Evolutionary conservation across 202 grass and related monocot genomes (phyloP).

Genomic region (Schoenoplectus tabernaemontani): DNA sequence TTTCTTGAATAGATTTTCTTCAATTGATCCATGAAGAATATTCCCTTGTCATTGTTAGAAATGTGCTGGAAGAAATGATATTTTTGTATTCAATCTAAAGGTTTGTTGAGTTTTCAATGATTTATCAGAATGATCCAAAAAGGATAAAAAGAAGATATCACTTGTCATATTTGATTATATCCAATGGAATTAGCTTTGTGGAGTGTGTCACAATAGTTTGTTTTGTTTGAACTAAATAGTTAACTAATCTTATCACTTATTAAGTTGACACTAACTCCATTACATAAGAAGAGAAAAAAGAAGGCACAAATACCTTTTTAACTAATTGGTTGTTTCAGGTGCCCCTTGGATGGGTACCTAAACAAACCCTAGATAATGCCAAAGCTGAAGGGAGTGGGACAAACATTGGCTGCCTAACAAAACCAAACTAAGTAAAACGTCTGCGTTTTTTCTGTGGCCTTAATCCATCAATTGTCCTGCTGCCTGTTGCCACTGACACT

Average conservation of each 20-base stretch:
- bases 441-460: too few relatives aligned
- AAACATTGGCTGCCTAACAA: constrained; percentile 1
- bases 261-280: constrained; percentile 5
- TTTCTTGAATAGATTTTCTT: not conserved
- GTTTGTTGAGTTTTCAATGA: not conserved
- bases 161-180: not conserved
- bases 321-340: constrained; percentile 13
- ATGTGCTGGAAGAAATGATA: not conserved
- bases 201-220: not conserved
- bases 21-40: not conserved
- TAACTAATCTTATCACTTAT: not conserved
- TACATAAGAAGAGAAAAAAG: not conserved
- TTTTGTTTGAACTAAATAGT: not conserved
- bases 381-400: constrained; percentile 1
- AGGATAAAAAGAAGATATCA: not conserved
- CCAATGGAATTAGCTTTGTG: not conserved
- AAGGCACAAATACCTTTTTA: not conserved
- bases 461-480: too few relatives aligned
- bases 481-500: too few relatives aligned
- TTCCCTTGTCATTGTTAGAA: not conserved
- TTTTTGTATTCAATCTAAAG: not conserved
- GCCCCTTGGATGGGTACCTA: not conserved
- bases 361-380: not conserved
- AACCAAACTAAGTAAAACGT: too few relatives aligned
- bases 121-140: not conserved